Base-by-base conservation (phyloP, 164 flowering plant species). In the Macadamia tetraphylla region DNA sequence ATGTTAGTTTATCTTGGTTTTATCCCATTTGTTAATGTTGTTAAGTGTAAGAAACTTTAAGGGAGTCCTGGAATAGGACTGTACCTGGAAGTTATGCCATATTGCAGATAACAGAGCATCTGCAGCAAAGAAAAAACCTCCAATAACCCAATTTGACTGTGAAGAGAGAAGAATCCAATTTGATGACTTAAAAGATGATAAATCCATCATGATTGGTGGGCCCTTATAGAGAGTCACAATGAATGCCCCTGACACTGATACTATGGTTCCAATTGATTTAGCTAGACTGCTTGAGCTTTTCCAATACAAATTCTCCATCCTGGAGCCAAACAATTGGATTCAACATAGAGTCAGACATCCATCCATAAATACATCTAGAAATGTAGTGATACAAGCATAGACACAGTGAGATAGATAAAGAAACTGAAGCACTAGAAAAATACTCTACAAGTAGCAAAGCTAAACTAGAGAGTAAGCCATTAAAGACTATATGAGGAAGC, bases 141-240 rank as follows among this genome's bases (percentile, higher is more conserved):
- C 87, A 23, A 81, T 68, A 8, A 81, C 65, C 93, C 93, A 86
- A 32, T 75, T 74, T 29, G 31, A 18, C 59, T 67, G 65, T 13
- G 63, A 46, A n/a, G 35, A 13, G 32, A 65, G 65, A 12, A 15
- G 29, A 57, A 52, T 65, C 56, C 30, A 60, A 42, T 62, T 49
- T 43, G 56, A 55, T 17, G 71, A 57, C 6, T 40, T 40, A 43
- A 29, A n/a, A 1, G 67, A 59, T 1, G 72, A 58, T 29, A n/a
- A 30, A 52, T 4, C 32, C 17, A 29, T 31, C 29, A 29, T 48
- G 61, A 81, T 62, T 12, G 78, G 40, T 64, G 79, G 84, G 30
- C 93, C 90, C 67, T 81, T 79, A 71, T 83, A 88, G 18, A 86
- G 74, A 29, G 71, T 78, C 6, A 83, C 73, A 3, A 79, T 30